Percentiles rank a stretch among this genome's conserved stretches.
Conservation (phyloP, 345 rosid genomes). For the Eucalyptus melliodora region DNA sequence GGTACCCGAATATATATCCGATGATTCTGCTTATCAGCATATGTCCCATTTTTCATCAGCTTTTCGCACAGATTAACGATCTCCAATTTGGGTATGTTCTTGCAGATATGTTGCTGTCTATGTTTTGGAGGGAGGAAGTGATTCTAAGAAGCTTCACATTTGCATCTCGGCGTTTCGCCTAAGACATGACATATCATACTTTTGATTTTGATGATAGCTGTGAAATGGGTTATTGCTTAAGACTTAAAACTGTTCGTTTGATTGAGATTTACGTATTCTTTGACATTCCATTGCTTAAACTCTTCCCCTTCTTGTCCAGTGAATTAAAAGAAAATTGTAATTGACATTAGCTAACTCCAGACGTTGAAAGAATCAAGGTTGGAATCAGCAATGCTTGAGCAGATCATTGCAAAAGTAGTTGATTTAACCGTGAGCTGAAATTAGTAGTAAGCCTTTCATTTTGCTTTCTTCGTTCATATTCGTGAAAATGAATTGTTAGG, state of each 20-base stretch:
- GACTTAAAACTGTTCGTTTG: neutral
- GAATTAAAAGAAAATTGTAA: neutral
- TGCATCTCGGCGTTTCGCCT: neutral
- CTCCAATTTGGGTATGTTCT: neutral
- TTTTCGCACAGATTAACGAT: neutral
- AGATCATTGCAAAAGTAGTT: neutral
- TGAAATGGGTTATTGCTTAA: neutral
- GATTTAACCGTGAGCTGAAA: no score
- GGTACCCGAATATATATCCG: neutral
- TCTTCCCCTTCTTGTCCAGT: neutral
- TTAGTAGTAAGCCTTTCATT: neutral
- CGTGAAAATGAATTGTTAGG: neutral
- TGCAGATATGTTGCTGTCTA: constrained; percentile 23
- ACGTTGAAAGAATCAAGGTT: no score
- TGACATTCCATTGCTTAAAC: neutral
- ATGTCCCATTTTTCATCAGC: neutral
- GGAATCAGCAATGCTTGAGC: neutral
- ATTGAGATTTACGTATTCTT: neutral
- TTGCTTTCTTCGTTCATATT: neutral
- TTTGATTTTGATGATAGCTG: neutral
- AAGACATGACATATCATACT: neutral
- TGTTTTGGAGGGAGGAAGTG: neutral
- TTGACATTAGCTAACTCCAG: neutral
- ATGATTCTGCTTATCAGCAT: neutral
- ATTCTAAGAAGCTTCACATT: neutral